Percentiles rank a stretch among this genome's conserved stretches.
These are phyloP conservation scores for Aspergillus kassunensis DNA, from an alignment of 495 filamentous ascomycete genomes.

Conservation along the genomic window DNA sequence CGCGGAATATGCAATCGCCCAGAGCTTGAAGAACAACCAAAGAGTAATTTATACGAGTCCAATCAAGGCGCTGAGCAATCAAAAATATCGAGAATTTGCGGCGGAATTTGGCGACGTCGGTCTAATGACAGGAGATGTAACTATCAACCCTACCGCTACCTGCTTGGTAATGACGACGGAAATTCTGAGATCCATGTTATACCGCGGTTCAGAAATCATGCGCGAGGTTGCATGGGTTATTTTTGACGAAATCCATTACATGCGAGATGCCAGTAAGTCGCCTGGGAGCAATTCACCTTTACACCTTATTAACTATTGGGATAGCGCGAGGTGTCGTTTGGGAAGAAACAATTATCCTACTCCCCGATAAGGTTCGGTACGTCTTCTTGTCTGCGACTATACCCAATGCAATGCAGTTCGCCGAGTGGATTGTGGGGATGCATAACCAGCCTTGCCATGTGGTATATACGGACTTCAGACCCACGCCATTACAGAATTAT, in stretches of 20 bases:
- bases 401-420: slow-evolving; percentile 98
- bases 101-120: slow-evolving; percentile 96
- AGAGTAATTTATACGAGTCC: slow-evolving; percentile 98
- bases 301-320: slow-evolving; percentile 11
- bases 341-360: slow-evolving; percentile 97
- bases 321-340: slow-evolving; percentile 87
- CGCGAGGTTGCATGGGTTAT: slow-evolving; percentile 96
- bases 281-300: neutral
- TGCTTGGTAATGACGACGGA: slow-evolving; percentile 98
- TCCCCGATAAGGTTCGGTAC: slow-evolving; percentile 97
- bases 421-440: slow-evolving; percentile 97
- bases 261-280: slow-evolving; percentile 72
- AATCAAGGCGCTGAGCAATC: slow-evolving; percentile 97
- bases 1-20: slow-evolving; percentile 96
- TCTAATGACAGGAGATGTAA: slow-evolving; percentile 98
- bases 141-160: slow-evolving; percentile 96
- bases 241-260: slow-evolving; percentile 98
- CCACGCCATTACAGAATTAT: slow-evolving; percentile 94
- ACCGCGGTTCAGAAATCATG: slow-evolving; percentile 98
- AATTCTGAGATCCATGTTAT: slow-evolving; percentile 98
- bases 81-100: slow-evolving; percentile 95
- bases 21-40: slow-evolving; percentile 94
- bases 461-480: slow-evolving; percentile 96
- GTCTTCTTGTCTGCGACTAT: slow-evolving; percentile 99
- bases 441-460: slow-evolving; percentile 97